These are phyloP conservation scores for Microascus cirrosus DNA, from an alignment of 2,329 filamentous ascomycete species.

Conservation along the genomic window DNA sequence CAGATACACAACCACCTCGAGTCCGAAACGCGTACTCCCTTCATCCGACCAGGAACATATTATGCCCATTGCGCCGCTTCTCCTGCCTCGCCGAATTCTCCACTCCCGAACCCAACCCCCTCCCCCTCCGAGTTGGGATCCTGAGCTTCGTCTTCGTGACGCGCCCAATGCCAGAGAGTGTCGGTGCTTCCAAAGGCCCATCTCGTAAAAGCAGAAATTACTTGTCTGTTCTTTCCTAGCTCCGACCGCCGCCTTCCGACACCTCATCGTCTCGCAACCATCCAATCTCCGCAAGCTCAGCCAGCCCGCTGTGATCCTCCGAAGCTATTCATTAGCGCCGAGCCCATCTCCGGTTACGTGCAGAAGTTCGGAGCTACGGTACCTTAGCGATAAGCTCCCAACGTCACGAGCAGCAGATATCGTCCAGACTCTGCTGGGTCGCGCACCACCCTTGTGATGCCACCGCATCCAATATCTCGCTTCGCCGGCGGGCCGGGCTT, in stretches of 20 bases:
- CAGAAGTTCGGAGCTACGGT: neutral
- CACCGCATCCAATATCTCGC: slow-evolving; percentile 27
- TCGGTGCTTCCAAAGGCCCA: neutral
- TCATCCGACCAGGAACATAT: neutral
- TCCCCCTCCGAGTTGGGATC: neutral
- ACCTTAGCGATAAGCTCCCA: neutral
- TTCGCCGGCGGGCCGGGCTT: slow-evolving; percentile 32
- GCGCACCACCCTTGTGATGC: slow-evolving; percentile 19
- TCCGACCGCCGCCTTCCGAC: neutral
- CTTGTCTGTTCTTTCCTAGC: neutral
- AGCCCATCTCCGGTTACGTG: neutral
- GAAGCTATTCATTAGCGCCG: neutral
- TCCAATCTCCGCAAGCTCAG: neutral
- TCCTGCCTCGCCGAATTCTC: neutral
- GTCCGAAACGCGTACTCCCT: neutral
- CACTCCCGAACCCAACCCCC: neutral
- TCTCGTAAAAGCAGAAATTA: neutral
- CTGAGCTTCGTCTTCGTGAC: neutral
- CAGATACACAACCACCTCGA: neutral
- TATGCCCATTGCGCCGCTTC: neutral
- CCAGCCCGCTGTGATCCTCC: neutral
- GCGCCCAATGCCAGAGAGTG: neutral
- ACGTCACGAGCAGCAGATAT: neutral
- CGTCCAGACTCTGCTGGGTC: neutral
- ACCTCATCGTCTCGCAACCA: neutral